These are phyloP conservation scores for Sphenostylis stenocarpa DNA, from an alignment of 306 rosid genomes.

Conservation along the genomic window DNA sequence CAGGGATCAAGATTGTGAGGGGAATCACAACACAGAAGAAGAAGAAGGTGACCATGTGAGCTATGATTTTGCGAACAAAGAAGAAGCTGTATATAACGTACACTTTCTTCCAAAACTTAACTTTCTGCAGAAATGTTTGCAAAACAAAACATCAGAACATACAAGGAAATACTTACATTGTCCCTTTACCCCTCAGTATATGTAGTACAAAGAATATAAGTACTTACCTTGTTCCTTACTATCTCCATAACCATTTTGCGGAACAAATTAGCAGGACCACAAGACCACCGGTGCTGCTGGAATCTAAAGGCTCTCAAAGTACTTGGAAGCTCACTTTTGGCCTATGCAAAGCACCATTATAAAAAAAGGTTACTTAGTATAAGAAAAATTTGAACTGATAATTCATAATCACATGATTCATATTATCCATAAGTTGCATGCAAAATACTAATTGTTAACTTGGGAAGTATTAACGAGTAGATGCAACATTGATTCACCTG, in stretches of 20 bases:
- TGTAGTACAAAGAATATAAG: neutral
- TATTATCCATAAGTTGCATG: neutral
- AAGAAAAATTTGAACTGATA: neutral
- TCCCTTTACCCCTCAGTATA: neutral
- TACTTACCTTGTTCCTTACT: slow-evolving; percentile 70
- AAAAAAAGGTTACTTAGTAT: neutral
- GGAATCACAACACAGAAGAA: slow-evolving; percentile 97
- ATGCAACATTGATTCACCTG: slow-evolving; percentile 53
- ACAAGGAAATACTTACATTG: neutral
- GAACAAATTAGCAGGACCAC: slow-evolving; percentile 98
- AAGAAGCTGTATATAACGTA: slow-evolving; percentile 97
- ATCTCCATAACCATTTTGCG: slow-evolving; percentile 98
- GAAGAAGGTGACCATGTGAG: slow-evolving; percentile 92
- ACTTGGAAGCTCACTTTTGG: slow-evolving; percentile 97
- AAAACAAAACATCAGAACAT: slow-evolving; percentile 1
- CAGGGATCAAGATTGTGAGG: slow-evolving; percentile 91
- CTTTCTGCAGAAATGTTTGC: slow-evolving; percentile 62
- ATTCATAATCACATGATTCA: neutral
- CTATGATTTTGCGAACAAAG: slow-evolving; percentile 91
- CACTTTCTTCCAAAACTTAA: slow-evolving; percentile 86
- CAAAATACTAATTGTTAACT: neutral
- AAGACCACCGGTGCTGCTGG: slow-evolving; percentile 99
- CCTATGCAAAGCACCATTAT: slow-evolving; percentile 43
- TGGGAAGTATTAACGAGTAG: neutral
- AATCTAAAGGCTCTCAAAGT: slow-evolving; percentile 97